Percentiles rank a stretch among this genome's conserved stretches.
These are phyloP conservation scores for Phaseolus lunatus DNA, from an alignment of 306 rosid species.

Conservation along the genomic window DNA sequence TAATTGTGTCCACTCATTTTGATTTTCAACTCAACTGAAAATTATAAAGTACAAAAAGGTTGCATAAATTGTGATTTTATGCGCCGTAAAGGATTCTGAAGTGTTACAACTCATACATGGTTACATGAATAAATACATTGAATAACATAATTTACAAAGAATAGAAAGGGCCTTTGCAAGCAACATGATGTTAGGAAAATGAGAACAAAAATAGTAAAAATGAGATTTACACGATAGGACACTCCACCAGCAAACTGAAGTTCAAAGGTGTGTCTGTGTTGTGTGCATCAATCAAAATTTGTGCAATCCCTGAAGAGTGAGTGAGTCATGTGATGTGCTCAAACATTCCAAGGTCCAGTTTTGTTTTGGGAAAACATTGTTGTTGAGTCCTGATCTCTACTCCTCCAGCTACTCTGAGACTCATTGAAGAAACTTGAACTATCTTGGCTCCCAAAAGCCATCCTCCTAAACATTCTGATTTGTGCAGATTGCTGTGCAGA, in stretches of 20 bases:
- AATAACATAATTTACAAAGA: conserved; percentile 46
- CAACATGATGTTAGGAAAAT: conserved; percentile 50
- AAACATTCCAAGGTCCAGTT: conserved; percentile 64
- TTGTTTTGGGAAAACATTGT: conserved; percentile 53
- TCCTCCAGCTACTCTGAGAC: conserved; percentile 78
- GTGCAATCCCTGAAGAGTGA: no score
- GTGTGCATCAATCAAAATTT: conserved; percentile 10
- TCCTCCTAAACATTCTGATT: conserved; percentile 80
- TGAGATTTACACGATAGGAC: conserved; percentile 51
- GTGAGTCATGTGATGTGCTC: neutral
- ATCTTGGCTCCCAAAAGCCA: conserved; percentile 92
- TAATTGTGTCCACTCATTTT: no score
- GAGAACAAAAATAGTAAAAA: neutral
- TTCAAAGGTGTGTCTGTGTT: neutral
- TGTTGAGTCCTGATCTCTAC: conserved; percentile 56
- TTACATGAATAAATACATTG: conserved; percentile 41
- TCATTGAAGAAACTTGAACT: conserved; percentile 64
- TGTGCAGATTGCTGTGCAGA: conserved; percentile 80
- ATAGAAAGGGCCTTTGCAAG: conserved; percentile 41
- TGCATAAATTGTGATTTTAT: neutral
- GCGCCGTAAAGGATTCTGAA: neutral
- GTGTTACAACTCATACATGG: neutral
- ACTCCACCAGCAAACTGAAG: no score
- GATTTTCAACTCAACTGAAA: no score
- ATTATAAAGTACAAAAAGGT: neutral